phyloP scores from a whole-genome alignment of 1,284 basidiomycete species.

The Ustilago cynodontis region DNA sequence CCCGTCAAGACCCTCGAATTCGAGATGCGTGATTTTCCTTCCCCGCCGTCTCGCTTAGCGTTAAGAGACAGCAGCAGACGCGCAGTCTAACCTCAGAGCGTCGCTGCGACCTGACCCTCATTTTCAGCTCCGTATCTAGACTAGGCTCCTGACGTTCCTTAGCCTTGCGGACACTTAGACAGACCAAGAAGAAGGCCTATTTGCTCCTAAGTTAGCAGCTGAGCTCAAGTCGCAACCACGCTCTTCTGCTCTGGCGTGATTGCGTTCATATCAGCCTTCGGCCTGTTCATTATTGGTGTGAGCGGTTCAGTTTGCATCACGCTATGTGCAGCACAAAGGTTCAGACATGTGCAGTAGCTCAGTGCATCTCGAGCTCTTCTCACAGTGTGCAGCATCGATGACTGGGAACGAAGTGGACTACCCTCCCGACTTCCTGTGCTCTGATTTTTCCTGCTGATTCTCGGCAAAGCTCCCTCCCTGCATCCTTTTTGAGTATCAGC shows the following conservation, averaged over 20 bases:
- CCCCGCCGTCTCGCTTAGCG: conserved; percentile 12
- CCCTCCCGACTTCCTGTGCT: not conserved
- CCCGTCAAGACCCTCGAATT: not conserved
- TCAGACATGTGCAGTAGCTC: not conserved
- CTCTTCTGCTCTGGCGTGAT: too few relatives aligned
- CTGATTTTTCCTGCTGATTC: not conserved
- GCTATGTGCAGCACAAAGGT: too few relatives aligned
- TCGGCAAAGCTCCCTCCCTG: conserved; percentile 9
- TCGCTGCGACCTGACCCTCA: too few relatives aligned
- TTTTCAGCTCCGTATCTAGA: too few relatives aligned
- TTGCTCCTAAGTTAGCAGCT: too few relatives aligned
- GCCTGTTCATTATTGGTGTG: too few relatives aligned
- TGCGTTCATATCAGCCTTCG: too few relatives aligned
- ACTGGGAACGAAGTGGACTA: not conserved
- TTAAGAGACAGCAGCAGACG: not conserved
- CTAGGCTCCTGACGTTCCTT: conserved; percentile 9
- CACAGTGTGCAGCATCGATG: not conserved
- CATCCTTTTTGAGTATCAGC: conserved; percentile 3
- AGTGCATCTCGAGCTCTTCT: not conserved
- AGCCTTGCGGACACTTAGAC: not conserved
- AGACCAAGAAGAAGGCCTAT: too few relatives aligned
- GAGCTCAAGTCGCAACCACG: too few relatives aligned
- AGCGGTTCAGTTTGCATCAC: too few relatives aligned
- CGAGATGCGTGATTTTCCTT: conserved; percentile 1
- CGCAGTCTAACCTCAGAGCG: too few relatives aligned